phyloP scores from a whole-genome alignment of 805 yeast species.

The Saturnispora silvae region DNA sequence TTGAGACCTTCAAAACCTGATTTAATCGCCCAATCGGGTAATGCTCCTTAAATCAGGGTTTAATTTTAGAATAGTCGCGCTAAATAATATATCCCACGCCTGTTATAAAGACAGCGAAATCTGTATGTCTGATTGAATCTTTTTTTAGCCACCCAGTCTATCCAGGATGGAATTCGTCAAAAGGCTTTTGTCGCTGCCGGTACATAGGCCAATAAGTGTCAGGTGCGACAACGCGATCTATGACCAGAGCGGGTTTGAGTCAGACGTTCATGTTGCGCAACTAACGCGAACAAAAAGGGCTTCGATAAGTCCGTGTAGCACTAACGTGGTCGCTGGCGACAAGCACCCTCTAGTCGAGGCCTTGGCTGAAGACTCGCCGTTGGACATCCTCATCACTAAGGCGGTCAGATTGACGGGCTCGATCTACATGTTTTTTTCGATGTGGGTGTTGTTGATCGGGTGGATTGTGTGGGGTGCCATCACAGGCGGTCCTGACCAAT shows the following conservation, averaged over 20 bases:
- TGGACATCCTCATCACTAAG: conserved; percentile 8
- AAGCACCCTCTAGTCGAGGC: not conserved
- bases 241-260: not conserved
- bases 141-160: no score
- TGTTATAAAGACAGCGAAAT: no score
- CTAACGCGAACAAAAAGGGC: not conserved
- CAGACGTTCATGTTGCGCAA: conserved; percentile 1
- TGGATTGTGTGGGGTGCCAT: conserved; percentile 20
- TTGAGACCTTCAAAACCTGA: no score
- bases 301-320: no score
- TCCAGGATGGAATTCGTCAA: no score
- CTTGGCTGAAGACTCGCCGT: conserved; percentile 4
- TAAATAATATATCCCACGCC: no score
- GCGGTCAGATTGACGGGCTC: conserved; percentile 15
- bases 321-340: no score
- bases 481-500: conserved; percentile 23
- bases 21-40: no score
- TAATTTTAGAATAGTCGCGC: no score
- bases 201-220: not conserved
- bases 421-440: conserved; percentile 16
- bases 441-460: conserved; percentile 18
- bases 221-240: conserved; percentile 1
- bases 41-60: no score
- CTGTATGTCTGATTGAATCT: no score
- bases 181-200: not conserved